Base-by-base conservation (phyloP, 2,329 filamentous ascomycete genomes). In the Penicillium aurantiogriseum region DNA sequence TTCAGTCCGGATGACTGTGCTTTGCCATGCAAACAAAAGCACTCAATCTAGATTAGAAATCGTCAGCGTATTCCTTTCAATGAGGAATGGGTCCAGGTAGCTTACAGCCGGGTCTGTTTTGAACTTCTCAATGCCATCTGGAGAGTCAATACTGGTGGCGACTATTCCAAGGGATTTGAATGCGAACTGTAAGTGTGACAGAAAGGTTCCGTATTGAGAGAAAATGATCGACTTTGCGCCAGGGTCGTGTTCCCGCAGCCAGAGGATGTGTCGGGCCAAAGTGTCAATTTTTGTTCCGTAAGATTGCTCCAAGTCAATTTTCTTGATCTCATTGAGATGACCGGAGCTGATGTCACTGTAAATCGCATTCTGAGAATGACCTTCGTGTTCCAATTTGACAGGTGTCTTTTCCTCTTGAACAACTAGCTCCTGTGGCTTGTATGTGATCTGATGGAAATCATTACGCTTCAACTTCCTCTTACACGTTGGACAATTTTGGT, bases 201-300 rank as follows among this genome's bases (percentile, higher is more conserved):
- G 80, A 65, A 97, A 97, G 53, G 90, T 88, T 54, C 84, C 84
- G 73, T 91, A 94, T 75, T 97, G 93, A 1, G 91, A 95, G 73
- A 96, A 99, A n/a, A 97, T 83, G 70, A 99, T 89, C 0, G 90
- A 90, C 71, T 97, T 97, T 10, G 91, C 86, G 0, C 91, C 91
- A 0, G 91, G 90, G 64, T 97, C 92, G 47, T 90, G 85, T 63
- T 89, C 81, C 2, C 93, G 86, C 21, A 97, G 81, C 90, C 91
- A 97, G 17, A 96, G 75, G 2, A 97, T 76, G 71, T 97, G 94
- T 2, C 91, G 84, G 29, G 88, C 82, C 3, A 93, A 76, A 0
- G 86, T 95, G 71, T 97, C 92, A 19, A 97, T 88, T 74, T 97
- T 99, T 0, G 90, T 95, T 2, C 91, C 92, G 68, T 90, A 97